Evolutionary conservation across 805 yeast genomes (phyloP), one percentile per base, ranked within the genome.

Genomic region (Wickerhamomyces hampshirensis): DNA sequence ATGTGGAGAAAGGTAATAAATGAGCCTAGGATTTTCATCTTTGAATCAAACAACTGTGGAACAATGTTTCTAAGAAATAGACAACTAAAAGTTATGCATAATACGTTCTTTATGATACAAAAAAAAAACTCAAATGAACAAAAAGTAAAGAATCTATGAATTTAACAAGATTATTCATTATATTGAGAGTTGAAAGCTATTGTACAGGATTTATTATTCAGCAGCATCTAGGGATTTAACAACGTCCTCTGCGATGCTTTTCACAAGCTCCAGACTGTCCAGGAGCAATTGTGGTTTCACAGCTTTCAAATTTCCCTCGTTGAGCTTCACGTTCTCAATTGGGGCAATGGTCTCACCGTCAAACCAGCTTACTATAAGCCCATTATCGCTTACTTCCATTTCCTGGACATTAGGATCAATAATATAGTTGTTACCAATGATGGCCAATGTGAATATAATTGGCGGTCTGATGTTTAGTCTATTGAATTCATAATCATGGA

Each of bases 361-460:
- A 38, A 74, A 73, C 77, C 82, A 91, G 23, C 89, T 80, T 4
- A 85, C 56, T 31, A 88, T 65, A 15, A 91, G 45, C 1, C 96
- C 96, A 40, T 84, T 81, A 46, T 91, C 96, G 40, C 88, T 70
- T 3, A 89, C 95, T 42, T 79, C 84, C 55, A 85, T 89, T 58
- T 91, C 98, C 40, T 81, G 84, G n/a, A 75, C 64, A 1, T 94
- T 80, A 0, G 98, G 98, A 55, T 91, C 98, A 18, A 89, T 66
- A 17, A 87, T 59, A 8, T 80, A 71, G 34, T 71, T 65, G 11
- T 65, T 53, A 2, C 91, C 95, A 1, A 86, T 75, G 5, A 84
- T 65, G 0, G 95, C 95, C 18, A 83, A 60, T 0, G 91, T 75
- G 47, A 93, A 77, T 26, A 85, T 63, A 13, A 91, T 59, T 0